A percentile compares a stretch with the other conserved stretches of the same genome.
These are phyloP conservation scores for Trichoderma atrobrunneum DNA, from an alignment of 2,329 filamentous ascomycete species.

Conservation along the genomic window DNA sequence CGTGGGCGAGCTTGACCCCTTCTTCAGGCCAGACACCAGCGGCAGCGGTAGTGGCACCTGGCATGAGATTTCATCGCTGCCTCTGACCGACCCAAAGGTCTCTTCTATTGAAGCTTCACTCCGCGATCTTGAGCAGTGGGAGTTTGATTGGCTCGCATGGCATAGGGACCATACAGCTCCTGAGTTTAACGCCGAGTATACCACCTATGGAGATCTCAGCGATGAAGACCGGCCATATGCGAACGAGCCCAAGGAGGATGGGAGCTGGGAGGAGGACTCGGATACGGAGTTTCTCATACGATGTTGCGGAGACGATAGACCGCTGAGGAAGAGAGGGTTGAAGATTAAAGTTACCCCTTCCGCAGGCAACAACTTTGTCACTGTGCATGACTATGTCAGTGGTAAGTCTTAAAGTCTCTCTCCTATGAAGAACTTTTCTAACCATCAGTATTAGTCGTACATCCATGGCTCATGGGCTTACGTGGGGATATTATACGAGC, in stretches of 20 bases:
- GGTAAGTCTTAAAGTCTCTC: not conserved
- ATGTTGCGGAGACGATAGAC: not conserved
- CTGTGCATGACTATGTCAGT: not conserved
- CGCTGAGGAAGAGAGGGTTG: not conserved
- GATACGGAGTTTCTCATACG: conserved; percentile 1
- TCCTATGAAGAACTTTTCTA: not conserved
- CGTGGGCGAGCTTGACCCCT: not conserved
- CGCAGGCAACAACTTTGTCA: not conserved
- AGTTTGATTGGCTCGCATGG: conserved; percentile 2
- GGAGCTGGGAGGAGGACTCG: not conserved
- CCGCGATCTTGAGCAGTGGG: not conserved
- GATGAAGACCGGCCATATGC: conserved; percentile 4
- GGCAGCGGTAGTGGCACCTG: not conserved
- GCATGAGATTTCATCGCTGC: not conserved
- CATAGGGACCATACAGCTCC: not conserved
- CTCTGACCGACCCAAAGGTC: conserved; percentile 1
- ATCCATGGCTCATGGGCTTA: not conserved
- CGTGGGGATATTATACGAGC: conserved; percentile 1
- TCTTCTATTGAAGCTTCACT: conserved; percentile 9
- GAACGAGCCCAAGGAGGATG: not conserved
- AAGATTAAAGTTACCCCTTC: not conserved
- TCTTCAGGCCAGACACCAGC: not conserved
- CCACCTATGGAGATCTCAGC: not conserved
- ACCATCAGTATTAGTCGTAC: not conserved
- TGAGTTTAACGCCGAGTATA: not conserved